Base-by-base conservation (phyloP, 441 rosid genomes). In the Gossypium aridum region DNA sequence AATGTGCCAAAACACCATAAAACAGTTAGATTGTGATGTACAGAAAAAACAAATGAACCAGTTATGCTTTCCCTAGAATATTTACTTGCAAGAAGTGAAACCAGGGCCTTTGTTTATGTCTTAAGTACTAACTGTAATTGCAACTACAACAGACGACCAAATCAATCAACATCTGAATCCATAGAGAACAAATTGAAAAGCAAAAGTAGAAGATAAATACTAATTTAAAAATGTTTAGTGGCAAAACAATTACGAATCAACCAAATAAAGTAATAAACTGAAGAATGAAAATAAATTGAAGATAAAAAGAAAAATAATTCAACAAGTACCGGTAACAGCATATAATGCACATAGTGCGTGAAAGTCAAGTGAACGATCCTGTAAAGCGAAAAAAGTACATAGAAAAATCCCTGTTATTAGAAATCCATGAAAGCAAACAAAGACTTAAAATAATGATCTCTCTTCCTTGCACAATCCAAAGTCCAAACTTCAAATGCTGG, bases 311-410 rank as follows among this genome's bases (percentile, higher is more conserved):
- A 22, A 75, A 68, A 61, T 28, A 53, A 61, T 60, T 61, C 71
- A 53, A 75, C 60, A 7, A 77, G 67, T 89, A 96, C 99, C 99
- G 20, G 99, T 96, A 81, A 96, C 97, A 55, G 98, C 98, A 78
- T 96, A 96, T 59, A 93, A 76, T 54, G 99, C 99, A 81, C 98
- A 96, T 60, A 96, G 80, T 34, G 83, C 89, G 3, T 71, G 76
- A 70, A 96, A 96, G 82, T 96, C 99, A 57, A 94, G 92, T 70
- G 99, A 96, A 4, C 98, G 98, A 83, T 96, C 99, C 99, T 96
- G 97, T 56, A 71, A 62, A 70, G 43, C 55, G 71, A 78, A 57
- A 22, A 64, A 71, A 72, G 67, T 70, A 7, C 76, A 72, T 81
- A 81, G 59, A 70, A 75, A 43, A 61, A 25, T 60, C 47, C 57